Evolutionary conservation across 495 filamentous ascomycete species (phyloP).

Genomic region (Penicillium verhagenii): DNA sequence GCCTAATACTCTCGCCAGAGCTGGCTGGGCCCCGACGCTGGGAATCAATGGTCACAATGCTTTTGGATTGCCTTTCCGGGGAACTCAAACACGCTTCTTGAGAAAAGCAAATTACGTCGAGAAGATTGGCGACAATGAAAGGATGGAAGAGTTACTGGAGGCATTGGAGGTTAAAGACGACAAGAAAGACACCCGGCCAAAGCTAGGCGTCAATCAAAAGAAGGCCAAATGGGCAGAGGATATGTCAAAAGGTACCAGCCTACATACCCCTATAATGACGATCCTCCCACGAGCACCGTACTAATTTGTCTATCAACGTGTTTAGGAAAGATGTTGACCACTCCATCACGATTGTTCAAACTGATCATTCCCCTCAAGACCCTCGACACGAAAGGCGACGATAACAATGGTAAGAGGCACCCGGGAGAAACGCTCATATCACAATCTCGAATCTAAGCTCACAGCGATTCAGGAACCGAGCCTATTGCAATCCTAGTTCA

Average conservation of each 20-base stretch:
- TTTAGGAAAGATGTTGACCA: slow-evolving; percentile 88
- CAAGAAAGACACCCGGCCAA: slow-evolving; percentile 7
- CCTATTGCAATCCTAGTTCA: slow-evolving; percentile 87
- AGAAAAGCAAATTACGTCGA: slow-evolving; percentile 21
- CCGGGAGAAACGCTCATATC: not conserved
- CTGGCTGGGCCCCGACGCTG: not conserved
- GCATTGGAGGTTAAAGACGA: slow-evolving; percentile 13
- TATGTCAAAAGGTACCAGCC: slow-evolving; percentile 63
- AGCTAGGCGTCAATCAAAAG: slow-evolving; percentile 10
- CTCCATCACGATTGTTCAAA: slow-evolving; percentile 86
- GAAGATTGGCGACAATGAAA: slow-evolving; percentile 17
- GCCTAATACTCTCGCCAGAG: not conserved
- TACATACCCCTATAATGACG: no score
- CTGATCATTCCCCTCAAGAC: slow-evolving; percentile 78
- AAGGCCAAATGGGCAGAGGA: slow-evolving; percentile 47
- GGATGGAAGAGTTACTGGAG: slow-evolving; percentile 24
- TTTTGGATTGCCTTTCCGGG: not conserved
- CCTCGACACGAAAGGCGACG: slow-evolving; percentile 47
- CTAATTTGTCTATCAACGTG: not conserved
- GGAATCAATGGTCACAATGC: not conserved
- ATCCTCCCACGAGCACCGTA: not conserved
- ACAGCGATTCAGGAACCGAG: slow-evolving; percentile 54
- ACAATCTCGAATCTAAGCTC: not conserved
- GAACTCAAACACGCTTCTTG: slow-evolving; percentile 16
- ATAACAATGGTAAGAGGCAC: slow-evolving; percentile 47